phyloP scores from a whole-genome alignment of 169 alveolate genomes.

The Cystoisospora suis region DNA sequence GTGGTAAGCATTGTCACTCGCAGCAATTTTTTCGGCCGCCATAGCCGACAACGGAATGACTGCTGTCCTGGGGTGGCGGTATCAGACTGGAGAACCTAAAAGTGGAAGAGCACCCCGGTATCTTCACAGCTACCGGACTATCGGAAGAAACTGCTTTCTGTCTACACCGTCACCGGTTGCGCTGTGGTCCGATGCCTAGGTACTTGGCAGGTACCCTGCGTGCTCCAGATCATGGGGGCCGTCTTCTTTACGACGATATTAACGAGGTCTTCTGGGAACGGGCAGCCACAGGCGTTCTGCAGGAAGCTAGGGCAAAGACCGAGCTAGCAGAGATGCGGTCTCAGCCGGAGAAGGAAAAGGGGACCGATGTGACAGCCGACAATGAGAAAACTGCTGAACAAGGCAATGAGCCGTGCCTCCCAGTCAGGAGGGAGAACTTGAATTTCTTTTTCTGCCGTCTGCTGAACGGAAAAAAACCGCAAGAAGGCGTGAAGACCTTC shows the following conservation, averaged over 20 bases:
- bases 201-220: constrained; percentile 55
- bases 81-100: not conserved
- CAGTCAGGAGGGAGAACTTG: constrained; percentile 47
- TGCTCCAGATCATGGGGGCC: constrained; percentile 60
- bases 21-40: not conserved
- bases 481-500: constrained; percentile 61
- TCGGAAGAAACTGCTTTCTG: not conserved
- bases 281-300: not conserved
- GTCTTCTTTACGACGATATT: constrained; percentile 63
- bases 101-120: not conserved
- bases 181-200: not conserved
- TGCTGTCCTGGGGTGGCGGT: not conserved
- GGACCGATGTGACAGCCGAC: not conserved
- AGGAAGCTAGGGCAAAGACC: not conserved
- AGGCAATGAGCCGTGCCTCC: not conserved
- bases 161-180: not conserved
- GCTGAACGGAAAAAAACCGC: constrained; percentile 43
- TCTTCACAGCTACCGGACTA: not conserved
- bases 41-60: too few relatives aligned
- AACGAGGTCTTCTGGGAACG: constrained; percentile 66
- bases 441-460: constrained; percentile 40
- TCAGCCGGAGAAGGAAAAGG: not conserved
- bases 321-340: not conserved
- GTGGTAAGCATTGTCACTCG: constrained; percentile 30
- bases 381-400: not conserved